These are phyloP conservation scores for Talaromyces marneffei DNA, from an alignment of 2,329 filamentous ascomycete genomes.

Conservation along the genomic window DNA sequence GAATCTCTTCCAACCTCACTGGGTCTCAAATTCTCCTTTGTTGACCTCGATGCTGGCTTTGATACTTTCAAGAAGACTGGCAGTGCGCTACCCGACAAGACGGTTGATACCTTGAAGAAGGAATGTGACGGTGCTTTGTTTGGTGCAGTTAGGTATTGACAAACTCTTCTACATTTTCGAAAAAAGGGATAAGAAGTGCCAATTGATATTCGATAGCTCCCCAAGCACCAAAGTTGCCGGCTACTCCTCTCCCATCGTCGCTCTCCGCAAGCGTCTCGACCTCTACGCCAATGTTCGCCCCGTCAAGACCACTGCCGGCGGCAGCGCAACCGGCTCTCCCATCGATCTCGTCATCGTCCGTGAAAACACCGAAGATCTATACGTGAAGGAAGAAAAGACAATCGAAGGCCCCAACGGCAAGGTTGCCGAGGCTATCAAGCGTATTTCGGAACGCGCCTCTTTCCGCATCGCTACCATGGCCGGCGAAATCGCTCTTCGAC, in stretches of 20 bases:
- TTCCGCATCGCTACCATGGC: constrained; percentile 87
- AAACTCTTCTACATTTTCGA: background rate
- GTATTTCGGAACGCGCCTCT: constrained; percentile 80
- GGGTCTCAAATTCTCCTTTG: constrained; percentile 87
- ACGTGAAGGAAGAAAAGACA: constrained; percentile 94
- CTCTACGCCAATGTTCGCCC: constrained; percentile 97
- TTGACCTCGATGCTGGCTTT: constrained; percentile 87
- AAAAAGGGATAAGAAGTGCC: background rate
- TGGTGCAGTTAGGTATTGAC: constrained; percentile 70
- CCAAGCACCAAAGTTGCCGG: constrained; percentile 84
- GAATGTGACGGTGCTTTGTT: constrained; percentile 97
- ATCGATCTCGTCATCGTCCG: constrained; percentile 98
- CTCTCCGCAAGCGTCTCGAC: constrained; percentile 87
- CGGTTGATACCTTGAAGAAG: constrained; percentile 77
- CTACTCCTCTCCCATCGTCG: constrained; percentile 95
- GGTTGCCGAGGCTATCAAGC: constrained; percentile 96
- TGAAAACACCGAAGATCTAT: constrained; percentile 97
- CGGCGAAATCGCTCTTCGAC: constrained; percentile 83
- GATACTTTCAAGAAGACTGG: constrained; percentile 89
- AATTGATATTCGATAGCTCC: constrained; percentile 49
- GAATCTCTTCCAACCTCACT: constrained; percentile 90
- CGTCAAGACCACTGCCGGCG: constrained; percentile 69
- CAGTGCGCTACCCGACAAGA: constrained; percentile 80
- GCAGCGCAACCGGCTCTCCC: constrained; percentile 43
- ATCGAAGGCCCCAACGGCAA: constrained; percentile 65